Evolutionary conservation across 2,329 filamentous ascomycete genomes (phyloP), one percentile per base, ranked within the genome.

Genomic region (Rhynchosporium secalis): DNA sequence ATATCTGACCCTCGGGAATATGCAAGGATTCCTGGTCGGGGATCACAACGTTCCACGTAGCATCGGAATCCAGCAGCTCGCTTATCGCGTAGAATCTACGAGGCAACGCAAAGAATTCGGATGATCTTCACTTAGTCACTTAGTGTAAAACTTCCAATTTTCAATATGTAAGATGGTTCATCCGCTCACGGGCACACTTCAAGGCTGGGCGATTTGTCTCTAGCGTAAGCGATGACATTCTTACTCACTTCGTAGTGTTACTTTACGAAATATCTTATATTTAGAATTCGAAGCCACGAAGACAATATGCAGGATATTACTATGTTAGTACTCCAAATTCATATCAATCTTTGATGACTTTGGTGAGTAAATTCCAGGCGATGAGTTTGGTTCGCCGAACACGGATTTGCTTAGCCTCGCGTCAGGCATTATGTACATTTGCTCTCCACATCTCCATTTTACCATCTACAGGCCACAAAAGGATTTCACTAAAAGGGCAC

Each of bases 21-120:
- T 43, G 96, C 92, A 43, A 98, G 92, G 61, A 92, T 95, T 76
- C 96, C 76, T 97, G 94, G 67, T 96, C 92, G 73, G 96, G 92
- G 75, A 97, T 97, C 0, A 94, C 92, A 31, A 97, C 92, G 63
- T 94, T 85, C 94, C 94, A 98, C 0, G 97, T 93, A 15, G 92
- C 92, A 72, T 98, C 92, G 0, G 92, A 98, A 83, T 76, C 97
- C 93, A 62, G 94, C 86, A 33, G 97, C 90, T 45, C 96, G 82
- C 61, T 90, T 87, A 6, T 93, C 93, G 2, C 28, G 3, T 26
- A n/a, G n/a, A 45, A n/a, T 9, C 10, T 41, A 45, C 2, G n/a
- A 3, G n/a, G 7, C 6, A 12, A n/a, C n/a, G 12, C 15, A 7
- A n/a, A 6, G 41, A 15, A 43, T 20, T 20, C 20, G 20, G 7